A percentile compares a stretch with the other conserved stretches of the same genome.
phyloP scores from a whole-genome alignment of 2,329 filamentous ascomycete genomes.

The Aspergillus sojae region DNA sequence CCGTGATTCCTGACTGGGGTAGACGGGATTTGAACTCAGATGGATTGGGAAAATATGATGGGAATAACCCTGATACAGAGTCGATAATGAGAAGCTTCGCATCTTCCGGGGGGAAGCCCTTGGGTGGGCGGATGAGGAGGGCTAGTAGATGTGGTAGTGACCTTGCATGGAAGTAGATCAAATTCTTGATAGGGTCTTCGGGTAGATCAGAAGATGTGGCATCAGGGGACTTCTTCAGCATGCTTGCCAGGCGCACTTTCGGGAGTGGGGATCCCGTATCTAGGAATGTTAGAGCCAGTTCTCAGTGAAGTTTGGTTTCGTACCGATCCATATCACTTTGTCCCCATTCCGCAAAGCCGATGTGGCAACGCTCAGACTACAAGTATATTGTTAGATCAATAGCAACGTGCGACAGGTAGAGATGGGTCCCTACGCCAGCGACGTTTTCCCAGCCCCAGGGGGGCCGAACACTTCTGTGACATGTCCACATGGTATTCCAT shows the following conservation, averaged over 20 bases:
- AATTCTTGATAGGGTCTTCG: conserved; percentile 47
- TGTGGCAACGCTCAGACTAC: conserved; percentile 70
- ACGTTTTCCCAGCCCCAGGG: conserved; percentile 81
- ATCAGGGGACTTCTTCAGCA: conserved; percentile 38
- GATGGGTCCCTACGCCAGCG: conserved; percentile 65
- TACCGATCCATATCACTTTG: conserved; percentile 81
- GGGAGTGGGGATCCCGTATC: conserved; percentile 56
- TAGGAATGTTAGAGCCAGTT: conserved; percentile 23
- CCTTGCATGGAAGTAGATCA: conserved; percentile 66
- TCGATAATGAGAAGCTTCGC: conserved; percentile 76
- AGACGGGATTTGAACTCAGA: conserved; percentile 38
- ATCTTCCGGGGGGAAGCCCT: conserved; percentile 61
- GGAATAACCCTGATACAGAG: conserved; percentile 74
- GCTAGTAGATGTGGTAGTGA: conserved; percentile 70
- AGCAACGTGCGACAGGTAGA: conserved; percentile 13
- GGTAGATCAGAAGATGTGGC: conserved; percentile 11
- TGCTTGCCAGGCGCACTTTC: conserved; percentile 49
- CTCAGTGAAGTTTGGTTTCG: conserved; percentile 34
- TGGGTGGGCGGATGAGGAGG: conserved; percentile 68
- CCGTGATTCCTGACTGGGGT: conserved; percentile 32
- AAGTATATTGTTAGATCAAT: conserved; percentile 18
- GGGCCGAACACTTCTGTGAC: conserved; percentile 88
- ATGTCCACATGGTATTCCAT: conserved; percentile 73
- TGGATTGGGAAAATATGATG: conserved; percentile 71
- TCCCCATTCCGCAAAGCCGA: conserved; percentile 63